These are phyloP conservation scores for Fusarium luffae DNA, from an alignment of 2,329 filamentous ascomycete genomes.

Conservation along the genomic window DNA sequence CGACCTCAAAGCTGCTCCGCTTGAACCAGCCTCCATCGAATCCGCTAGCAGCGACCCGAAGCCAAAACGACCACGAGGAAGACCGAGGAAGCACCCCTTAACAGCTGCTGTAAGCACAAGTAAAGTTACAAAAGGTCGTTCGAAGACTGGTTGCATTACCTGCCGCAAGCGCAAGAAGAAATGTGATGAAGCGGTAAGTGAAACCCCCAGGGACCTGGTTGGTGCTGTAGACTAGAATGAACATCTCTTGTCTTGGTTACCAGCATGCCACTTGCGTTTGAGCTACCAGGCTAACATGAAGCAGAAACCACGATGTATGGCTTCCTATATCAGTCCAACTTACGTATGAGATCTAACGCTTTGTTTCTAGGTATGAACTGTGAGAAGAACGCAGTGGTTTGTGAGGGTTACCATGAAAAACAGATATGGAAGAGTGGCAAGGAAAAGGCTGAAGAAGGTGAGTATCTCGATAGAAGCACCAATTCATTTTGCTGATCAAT, in stretches of 20 bases:
- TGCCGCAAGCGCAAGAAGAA: conserved; percentile 78
- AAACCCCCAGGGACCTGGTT: background rate
- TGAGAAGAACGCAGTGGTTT: conserved; percentile 92
- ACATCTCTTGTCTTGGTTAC: background rate
- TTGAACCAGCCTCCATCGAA: conserved; percentile 37
- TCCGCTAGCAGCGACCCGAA: conserved; percentile 52
- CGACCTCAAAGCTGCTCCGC: conserved; percentile 59
- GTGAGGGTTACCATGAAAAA: conserved; percentile 89
- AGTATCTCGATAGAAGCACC: conserved; percentile 25
- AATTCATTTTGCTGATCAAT: conserved; percentile 19
- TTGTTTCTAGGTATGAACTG: conserved; percentile 77
- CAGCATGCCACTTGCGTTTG: background rate
- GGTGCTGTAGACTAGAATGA: background rate
- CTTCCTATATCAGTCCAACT: background rate
- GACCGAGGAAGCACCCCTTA: conserved; percentile 83
- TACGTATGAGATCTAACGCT: conserved; percentile 20
- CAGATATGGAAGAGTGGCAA: conserved; percentile 89
- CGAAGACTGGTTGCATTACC: conserved; percentile 75
- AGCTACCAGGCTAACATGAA: conserved; percentile 11
- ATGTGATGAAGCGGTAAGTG: conserved; percentile 68
- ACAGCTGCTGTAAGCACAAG: conserved; percentile 66
- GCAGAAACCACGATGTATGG: conserved; percentile 60
- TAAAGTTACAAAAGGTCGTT: conserved; percentile 81
- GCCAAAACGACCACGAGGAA: conserved; percentile 76
- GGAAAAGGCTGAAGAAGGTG: conserved; percentile 77